Conservation (phyloP, 2,329 filamentous ascomycete genomes). For the Aspergillus novoparasiticus region DNA sequence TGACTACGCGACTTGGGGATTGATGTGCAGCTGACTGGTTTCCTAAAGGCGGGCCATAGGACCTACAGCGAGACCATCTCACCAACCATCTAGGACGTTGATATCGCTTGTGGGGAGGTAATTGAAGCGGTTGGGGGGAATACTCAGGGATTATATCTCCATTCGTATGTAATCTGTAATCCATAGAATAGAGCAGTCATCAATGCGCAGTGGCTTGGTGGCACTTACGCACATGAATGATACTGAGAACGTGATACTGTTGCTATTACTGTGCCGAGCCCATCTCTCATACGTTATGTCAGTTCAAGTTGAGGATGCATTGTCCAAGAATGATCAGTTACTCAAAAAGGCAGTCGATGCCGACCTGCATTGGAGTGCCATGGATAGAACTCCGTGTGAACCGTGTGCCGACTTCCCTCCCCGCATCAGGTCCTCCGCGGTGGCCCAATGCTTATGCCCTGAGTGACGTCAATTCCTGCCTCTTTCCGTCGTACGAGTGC, state of each 20-base stretch:
- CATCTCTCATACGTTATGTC: not conserved
- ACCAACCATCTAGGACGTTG: not conserved
- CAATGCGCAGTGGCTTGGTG: not conserved
- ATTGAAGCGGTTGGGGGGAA: too few species aligned
- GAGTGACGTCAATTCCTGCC: not conserved
- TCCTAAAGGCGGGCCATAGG: not conserved
- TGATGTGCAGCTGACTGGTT: not conserved
- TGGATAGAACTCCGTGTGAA: too few species aligned
- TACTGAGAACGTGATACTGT: not conserved
- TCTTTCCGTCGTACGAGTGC: not conserved
- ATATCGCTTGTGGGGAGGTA: conserved; percentile 4
- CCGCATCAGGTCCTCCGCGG: not conserved
- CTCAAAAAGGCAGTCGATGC: too few species aligned
- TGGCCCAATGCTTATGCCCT: not conserved
- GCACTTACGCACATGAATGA: not conserved
- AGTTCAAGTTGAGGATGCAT: not conserved
- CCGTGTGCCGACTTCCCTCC: not conserved
- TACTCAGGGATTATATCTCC: not conserved
- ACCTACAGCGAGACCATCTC: not conserved
- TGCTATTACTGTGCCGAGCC: not conserved
- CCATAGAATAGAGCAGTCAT: not conserved
- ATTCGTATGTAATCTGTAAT: not conserved
- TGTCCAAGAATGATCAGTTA: too few species aligned
- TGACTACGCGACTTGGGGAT: not conserved
- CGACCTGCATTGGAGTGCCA: too few species aligned